These are phyloP conservation scores for Phytophthora sp. DNA, from an alignment of 352 stramenopile species.

Conservation along the genomic window DNA sequence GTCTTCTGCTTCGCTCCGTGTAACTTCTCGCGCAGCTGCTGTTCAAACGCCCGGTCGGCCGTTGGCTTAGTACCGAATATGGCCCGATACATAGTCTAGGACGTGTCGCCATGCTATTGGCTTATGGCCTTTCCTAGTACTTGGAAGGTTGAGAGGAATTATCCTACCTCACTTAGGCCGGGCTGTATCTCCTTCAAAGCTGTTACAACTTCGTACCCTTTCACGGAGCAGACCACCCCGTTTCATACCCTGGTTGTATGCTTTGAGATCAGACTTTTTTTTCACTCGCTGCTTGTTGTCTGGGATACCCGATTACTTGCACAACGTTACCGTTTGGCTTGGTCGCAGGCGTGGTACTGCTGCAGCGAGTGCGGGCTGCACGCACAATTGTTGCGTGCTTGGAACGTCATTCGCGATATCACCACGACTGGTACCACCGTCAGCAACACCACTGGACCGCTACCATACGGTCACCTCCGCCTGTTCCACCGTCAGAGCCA, in stretches of 20 bases:
- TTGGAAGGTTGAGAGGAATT: neutral
- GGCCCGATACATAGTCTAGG: neutral
- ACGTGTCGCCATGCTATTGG: neutral
- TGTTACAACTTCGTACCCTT: neutral
- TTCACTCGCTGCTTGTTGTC: neutral
- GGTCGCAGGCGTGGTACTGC: neutral
- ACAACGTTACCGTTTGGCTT: neutral
- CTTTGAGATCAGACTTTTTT: conserved; percentile 5
- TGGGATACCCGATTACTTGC: neutral
- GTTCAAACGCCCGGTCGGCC: neutral
- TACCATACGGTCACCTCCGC: too few relatives aligned
- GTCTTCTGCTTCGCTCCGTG: neutral
- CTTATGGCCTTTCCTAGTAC: neutral
- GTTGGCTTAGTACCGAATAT: conserved; percentile 1
- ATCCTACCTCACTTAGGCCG: neutral
- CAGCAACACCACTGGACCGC: too few relatives aligned
- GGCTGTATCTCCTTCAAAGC: neutral
- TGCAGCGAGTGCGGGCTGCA: neutral
- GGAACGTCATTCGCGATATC: neutral
- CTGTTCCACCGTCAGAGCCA: too few relatives aligned
- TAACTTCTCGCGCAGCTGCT: neutral
- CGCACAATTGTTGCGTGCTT: neutral
- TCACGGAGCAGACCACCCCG: neutral
- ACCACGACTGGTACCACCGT: too few relatives aligned
- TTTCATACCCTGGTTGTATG: conserved; percentile 14